phyloP scores from a whole-genome alignment of 2,329 filamentous ascomycete genomes.

The Fusarium luffae region DNA sequence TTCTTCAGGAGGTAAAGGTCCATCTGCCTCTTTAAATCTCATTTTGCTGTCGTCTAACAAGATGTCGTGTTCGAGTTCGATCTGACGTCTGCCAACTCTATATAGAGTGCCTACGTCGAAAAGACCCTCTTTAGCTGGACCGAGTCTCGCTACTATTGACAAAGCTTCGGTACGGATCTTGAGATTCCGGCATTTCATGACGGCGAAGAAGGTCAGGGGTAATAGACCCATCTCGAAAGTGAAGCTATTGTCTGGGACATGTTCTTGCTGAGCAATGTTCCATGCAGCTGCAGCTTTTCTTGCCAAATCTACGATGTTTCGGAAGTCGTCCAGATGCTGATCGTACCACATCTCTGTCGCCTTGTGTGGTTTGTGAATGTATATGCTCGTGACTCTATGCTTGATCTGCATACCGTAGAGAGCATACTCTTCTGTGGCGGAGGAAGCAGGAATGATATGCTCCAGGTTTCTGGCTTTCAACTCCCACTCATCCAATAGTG shows the following conservation, averaged over 20 bases:
- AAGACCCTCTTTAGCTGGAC: constrained; percentile 6
- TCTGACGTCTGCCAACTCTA: constrained; percentile 10
- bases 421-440: not conserved
- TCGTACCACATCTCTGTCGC: constrained; percentile 16
- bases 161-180: not conserved
- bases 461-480: not conserved
- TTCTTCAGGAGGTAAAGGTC: not conserved
- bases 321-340: constrained; percentile 1
- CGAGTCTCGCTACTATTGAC: not conserved
- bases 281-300: not conserved
- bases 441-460: not conserved
- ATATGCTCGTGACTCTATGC: constrained; percentile 1
- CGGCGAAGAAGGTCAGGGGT: not conserved
- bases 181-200: not conserved
- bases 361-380: not conserved
- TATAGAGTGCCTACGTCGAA: constrained; percentile 21
- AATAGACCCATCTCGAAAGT: constrained; percentile 16
- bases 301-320: not conserved
- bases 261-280: not conserved
- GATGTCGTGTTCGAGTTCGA: constrained; percentile 3
- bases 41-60: not conserved
- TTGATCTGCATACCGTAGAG: constrained; percentile 11
- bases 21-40: not conserved
- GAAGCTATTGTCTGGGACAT: not conserved
- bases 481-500: not conserved